Percentiles rank a stretch among this genome's conserved stretches.
phyloP scores from a whole-genome alignment of 148 eudicot genomes.

The Polygonum maritimum region DNA sequence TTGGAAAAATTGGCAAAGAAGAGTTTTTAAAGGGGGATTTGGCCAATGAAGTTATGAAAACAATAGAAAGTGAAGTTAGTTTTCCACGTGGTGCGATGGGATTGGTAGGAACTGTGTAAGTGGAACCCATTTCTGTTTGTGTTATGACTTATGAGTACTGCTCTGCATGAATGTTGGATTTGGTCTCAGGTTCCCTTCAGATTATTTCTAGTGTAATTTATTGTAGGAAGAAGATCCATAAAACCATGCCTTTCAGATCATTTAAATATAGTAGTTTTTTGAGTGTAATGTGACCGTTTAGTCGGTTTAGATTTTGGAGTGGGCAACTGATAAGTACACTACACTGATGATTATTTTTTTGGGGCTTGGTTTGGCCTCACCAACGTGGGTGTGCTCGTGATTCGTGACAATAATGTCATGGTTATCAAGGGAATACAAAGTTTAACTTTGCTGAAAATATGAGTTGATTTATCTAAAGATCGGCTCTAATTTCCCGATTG shows the following conservation, averaged over 20 bases:
- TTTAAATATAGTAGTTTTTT: too few species aligned
- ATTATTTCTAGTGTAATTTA: background rate
- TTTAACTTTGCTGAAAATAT: too few species aligned
- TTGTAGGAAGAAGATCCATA: background rate
- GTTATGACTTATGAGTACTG: background rate
- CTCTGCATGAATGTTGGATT: slow-evolving; percentile 5
- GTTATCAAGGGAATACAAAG: too few species aligned
- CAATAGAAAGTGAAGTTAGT: background rate
- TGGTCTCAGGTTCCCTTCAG: background rate
- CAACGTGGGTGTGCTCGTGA: too few species aligned
- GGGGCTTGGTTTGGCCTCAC: too few species aligned
- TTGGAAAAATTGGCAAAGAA: background rate
- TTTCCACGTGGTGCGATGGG: slow-evolving; percentile 3
- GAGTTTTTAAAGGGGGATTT: background rate
- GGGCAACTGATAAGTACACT: background rate
- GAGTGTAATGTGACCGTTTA: too few species aligned
- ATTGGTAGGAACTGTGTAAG: background rate
- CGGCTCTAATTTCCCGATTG: too few species aligned
- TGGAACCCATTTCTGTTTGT: slow-evolving; percentile 1
- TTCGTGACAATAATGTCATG: too few species aligned
- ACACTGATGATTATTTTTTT: too few species aligned
- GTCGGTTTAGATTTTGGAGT: background rate
- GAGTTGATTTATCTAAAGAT: too few species aligned
- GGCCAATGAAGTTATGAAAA: background rate
- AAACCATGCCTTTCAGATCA: too few species aligned